These are phyloP conservation scores for Durotheca rogersii DNA, from an alignment of 495 filamentous ascomycete species.

Conservation along the genomic window DNA sequence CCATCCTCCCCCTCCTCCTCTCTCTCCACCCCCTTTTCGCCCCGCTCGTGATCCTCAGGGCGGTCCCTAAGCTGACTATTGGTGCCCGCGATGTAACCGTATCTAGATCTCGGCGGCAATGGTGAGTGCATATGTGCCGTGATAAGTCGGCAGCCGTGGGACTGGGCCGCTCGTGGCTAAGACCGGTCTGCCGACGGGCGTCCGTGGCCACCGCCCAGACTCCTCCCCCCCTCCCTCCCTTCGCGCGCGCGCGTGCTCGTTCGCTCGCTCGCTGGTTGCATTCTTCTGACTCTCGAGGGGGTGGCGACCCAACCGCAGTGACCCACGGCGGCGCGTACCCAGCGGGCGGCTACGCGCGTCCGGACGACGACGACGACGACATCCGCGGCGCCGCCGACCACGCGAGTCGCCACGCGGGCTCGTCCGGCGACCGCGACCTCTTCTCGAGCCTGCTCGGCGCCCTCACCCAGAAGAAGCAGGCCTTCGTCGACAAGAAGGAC, in stretches of 20 bases:
- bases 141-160: too few relatives aligned
- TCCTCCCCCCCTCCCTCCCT: neutral
- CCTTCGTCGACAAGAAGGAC: constrained; percentile 44
- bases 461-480: constrained; percentile 51
- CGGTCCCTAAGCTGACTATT: constrained; percentile 22
- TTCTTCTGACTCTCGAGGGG: too few relatives aligned
- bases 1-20: constrained; percentile 64
- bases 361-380: constrained; percentile 46
- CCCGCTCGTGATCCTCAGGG: constrained; percentile 50
- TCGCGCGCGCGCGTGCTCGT: neutral
- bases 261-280: too few relatives aligned
- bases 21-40: constrained; percentile 62
- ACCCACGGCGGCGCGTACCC: constrained; percentile 43
- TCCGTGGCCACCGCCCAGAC: neutral
- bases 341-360: constrained; percentile 38
- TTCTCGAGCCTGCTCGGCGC: constrained; percentile 53
- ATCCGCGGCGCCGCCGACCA: constrained; percentile 52
- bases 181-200: too few relatives aligned
- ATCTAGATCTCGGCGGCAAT: constrained; percentile 27
- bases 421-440: constrained; percentile 48
- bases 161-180: too few relatives aligned
- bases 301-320: too few relatives aligned
- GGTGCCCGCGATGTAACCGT: constrained; percentile 16
- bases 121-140: too few relatives aligned
- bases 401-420: constrained; percentile 51